Percentiles rank a stretch among this genome's conserved stretches.
Evolutionary conservation across 2,329 filamentous ascomycete genomes (phyloP).

Genomic region (Pseudonectria buxi): DNA sequence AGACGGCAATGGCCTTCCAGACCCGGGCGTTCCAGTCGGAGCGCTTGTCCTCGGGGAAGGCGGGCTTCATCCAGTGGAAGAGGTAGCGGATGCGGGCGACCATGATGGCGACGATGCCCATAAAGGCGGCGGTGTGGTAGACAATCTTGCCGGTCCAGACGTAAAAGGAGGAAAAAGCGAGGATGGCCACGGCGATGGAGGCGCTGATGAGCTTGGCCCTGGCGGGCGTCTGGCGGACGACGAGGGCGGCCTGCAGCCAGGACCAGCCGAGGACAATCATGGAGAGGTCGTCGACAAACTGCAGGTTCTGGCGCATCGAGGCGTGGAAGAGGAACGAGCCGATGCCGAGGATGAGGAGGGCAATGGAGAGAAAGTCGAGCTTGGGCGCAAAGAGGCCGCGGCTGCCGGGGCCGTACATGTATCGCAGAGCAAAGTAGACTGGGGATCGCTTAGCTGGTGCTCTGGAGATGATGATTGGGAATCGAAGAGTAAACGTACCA

Average conservation of each 20-base stretch:
- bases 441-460: conserved; percentile 2
- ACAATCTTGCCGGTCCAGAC: conserved; percentile 35
- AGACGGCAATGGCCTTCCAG: conserved; percentile 25
- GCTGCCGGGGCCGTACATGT: conserved; percentile 28
- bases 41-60: conserved; percentile 21
- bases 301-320: conserved; percentile 34
- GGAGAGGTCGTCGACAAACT: conserved; percentile 50
- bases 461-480: not conserved
- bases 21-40: conserved; percentile 20
- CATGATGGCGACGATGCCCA: conserved; percentile 25
- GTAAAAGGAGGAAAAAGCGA: conserved; percentile 36
- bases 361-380: conserved; percentile 35
- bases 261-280: conserved; percentile 49
- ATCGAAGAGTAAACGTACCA: conserved; percentile 40
- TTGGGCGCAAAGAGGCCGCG: conserved; percentile 25
- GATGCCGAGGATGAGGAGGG: conserved; percentile 35
- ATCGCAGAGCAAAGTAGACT: conserved; percentile 37
- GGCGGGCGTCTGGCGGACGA: conserved; percentile 34
- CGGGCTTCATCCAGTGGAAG: conserved; percentile 23
- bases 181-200: conserved; percentile 33
- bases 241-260: conserved; percentile 44
- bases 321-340: conserved; percentile 39
- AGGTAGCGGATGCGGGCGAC: conserved; percentile 29
- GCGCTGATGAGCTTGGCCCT: conserved; percentile 27
- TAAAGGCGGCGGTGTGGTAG: conserved; percentile 35